phyloP scores from a whole-genome alignment of 2,329 filamentous ascomycete genomes.

The Shiraia sp. region DNA sequence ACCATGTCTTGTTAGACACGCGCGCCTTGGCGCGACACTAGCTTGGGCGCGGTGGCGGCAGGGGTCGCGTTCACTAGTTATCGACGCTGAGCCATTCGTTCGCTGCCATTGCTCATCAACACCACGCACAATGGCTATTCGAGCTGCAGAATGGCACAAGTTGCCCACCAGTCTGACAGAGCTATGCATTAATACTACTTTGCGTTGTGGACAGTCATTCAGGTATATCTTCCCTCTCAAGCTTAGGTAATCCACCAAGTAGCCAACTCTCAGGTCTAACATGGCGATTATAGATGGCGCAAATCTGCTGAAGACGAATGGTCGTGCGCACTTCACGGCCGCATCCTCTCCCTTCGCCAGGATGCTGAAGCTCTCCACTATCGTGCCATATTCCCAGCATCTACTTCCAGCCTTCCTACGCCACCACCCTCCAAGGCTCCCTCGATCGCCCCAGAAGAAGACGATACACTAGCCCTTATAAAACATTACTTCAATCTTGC shows the following conservation, averaged over 20 bases:
- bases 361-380: slow-evolving; percentile 80
- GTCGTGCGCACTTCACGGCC: slow-evolving; percentile 84
- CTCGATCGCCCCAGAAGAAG: slow-evolving; percentile 45
- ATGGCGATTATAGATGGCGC: slow-evolving; percentile 67
- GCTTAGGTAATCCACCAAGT: slow-evolving; percentile 8
- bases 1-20: slow-evolving; percentile 17
- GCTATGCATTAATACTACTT: slow-evolving; percentile 89
- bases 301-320: slow-evolving; percentile 80
- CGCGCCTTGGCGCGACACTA: slow-evolving; percentile 19
- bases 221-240: slow-evolving; percentile 48
- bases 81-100: too few species aligned
- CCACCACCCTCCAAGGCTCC: slow-evolving; percentile 45
- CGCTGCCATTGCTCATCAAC: too few species aligned
- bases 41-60: slow-evolving; percentile 3
- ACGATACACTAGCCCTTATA: slow-evolving; percentile 76
- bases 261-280: slow-evolving; percentile 56
- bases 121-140: slow-evolving; percentile 53
- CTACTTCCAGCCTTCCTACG: slow-evolving; percentile 40
- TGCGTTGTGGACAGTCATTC: slow-evolving; percentile 95
- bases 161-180: slow-evolving; percentile 81
- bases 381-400: slow-evolving; percentile 63
- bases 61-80: background rate
- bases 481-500: slow-evolving; percentile 85
- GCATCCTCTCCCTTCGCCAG: slow-evolving; percentile 83
- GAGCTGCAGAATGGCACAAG: slow-evolving; percentile 80